A percentile compares a stretch with the other conserved stretches of the same genome.
These are phyloP conservation scores for Leptodontidium sp. DNA, from an alignment of 2,329 filamentous ascomycete genomes.

Conservation along the genomic window DNA sequence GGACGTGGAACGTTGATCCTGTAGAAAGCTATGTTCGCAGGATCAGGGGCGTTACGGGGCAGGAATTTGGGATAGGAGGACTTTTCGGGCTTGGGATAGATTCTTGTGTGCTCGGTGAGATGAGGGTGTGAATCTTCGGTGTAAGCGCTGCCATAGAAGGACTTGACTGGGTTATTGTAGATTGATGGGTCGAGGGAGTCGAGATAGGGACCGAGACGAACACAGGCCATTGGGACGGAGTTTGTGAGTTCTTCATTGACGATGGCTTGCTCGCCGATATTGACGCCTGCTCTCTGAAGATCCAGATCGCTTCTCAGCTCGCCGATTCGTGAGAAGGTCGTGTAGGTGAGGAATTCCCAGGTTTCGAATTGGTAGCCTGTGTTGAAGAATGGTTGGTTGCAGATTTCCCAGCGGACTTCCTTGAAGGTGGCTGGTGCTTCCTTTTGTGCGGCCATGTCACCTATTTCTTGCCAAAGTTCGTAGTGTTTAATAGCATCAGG, in stretches of 20 bases:
- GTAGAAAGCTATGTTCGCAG: conserved; percentile 27
- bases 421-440: not conserved
- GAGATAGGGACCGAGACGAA: conserved; percentile 41
- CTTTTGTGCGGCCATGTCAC: not conserved
- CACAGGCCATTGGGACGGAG: conserved; percentile 41
- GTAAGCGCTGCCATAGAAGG: conserved; percentile 25
- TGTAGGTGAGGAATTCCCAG: conserved; percentile 41
- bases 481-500: not conserved
- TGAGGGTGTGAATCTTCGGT: not conserved
- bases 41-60: not conserved
- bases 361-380: conserved; percentile 23
- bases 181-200: not conserved
- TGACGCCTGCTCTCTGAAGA: conserved; percentile 38
- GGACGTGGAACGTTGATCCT: conserved; percentile 28
- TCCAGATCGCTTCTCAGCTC: conserved; percentile 44
- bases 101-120: not conserved
- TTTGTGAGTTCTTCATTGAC: conserved; percentile 37
- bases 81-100: not conserved
- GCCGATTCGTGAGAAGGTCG: conserved; percentile 38
- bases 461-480: not conserved
- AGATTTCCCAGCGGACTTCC: not conserved
- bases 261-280: conserved; percentile 33
- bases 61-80: not conserved
- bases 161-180: conserved; percentile 15
- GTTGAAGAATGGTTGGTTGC: not conserved